phyloP scores from a whole-genome alignment of 2,329 filamentous ascomycete genomes.

The Aschersonia sp. region DNA sequence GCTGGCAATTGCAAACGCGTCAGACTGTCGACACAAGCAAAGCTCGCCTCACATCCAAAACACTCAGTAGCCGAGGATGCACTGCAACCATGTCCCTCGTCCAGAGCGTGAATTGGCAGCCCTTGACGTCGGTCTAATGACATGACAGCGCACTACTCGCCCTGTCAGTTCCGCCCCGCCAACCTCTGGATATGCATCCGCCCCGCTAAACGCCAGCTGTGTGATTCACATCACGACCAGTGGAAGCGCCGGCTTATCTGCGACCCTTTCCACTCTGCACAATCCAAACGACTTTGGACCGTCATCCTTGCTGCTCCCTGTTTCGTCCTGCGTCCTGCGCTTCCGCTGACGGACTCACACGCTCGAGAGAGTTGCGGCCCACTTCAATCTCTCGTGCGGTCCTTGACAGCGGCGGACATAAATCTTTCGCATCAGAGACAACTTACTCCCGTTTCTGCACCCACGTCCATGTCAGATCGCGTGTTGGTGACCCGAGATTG shows the following conservation, averaged over 20 bases:
- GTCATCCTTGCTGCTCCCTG: background rate
- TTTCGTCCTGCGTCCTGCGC: background rate
- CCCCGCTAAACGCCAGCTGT: constrained; percentile 1
- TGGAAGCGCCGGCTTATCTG: background rate
- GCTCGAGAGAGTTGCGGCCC: background rate
- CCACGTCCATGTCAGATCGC: background rate
- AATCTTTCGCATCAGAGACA: too few relatives aligned
- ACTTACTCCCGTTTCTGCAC: background rate
- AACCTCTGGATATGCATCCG: constrained; percentile 2
- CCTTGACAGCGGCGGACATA: too few relatives aligned
- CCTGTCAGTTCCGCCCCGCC: background rate
- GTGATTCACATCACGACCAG: background rate
- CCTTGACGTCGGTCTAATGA: too few relatives aligned
- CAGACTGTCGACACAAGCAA: too few relatives aligned
- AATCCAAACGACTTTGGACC: background rate
- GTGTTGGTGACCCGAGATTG: too few relatives aligned
- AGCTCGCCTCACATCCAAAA: too few relatives aligned
- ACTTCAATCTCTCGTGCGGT: background rate
- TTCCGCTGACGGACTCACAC: background rate
- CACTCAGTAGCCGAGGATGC: too few relatives aligned
- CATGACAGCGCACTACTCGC: background rate
- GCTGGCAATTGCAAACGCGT: too few relatives aligned
- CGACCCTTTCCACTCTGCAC: background rate
- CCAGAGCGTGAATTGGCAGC: too few relatives aligned
- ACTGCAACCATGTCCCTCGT: too few relatives aligned